Conservation (phyloP, 495 filamentous ascomycete species). For the Glutinoglossum americanum region DNA sequence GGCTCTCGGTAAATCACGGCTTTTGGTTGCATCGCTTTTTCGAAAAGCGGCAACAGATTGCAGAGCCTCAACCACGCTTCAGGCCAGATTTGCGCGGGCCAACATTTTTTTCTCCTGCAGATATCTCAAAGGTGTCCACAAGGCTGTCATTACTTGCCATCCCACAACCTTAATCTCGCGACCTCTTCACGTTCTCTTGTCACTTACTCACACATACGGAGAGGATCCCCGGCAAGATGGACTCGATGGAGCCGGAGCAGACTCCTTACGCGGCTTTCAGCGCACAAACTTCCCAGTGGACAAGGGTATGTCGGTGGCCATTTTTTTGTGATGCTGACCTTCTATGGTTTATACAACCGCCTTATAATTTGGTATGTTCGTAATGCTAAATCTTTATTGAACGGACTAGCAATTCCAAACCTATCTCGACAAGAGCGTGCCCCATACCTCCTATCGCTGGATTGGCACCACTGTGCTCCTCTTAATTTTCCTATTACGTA, state of each 20-base stretch:
- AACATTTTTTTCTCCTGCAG: not conserved
- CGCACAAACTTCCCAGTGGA: slow-evolving; percentile 55
- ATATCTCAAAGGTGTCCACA: not conserved
- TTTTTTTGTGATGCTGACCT: slow-evolving; percentile 6
- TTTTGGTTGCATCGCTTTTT: too few species aligned
- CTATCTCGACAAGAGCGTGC: slow-evolving; percentile 79
- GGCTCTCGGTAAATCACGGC: slow-evolving; percentile 6
- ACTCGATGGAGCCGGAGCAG: slow-evolving; percentile 56
- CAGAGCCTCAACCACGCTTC: not conserved
- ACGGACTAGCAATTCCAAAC: slow-evolving; percentile 67
- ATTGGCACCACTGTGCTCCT: slow-evolving; percentile 52
- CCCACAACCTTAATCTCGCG: not conserved
- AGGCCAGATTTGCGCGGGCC: too few species aligned
- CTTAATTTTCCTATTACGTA: slow-evolving; percentile 64
- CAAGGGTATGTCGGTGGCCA: slow-evolving; percentile 31
- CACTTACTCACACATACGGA: not conserved
- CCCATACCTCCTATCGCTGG: slow-evolving; percentile 78
- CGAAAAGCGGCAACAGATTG: not conserved
- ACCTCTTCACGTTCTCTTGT: not conserved
- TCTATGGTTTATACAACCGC: not conserved
- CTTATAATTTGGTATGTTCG: not conserved
- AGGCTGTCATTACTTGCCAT: not conserved
- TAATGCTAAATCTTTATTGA: slow-evolving; percentile 7
- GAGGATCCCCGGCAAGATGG: slow-evolving; percentile 29
- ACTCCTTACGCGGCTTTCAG: slow-evolving; percentile 69